Evolutionary conservation across 495 filamentous ascomycete species (phyloP).

Genomic region (Hyaloscypha hepaticicola): DNA sequence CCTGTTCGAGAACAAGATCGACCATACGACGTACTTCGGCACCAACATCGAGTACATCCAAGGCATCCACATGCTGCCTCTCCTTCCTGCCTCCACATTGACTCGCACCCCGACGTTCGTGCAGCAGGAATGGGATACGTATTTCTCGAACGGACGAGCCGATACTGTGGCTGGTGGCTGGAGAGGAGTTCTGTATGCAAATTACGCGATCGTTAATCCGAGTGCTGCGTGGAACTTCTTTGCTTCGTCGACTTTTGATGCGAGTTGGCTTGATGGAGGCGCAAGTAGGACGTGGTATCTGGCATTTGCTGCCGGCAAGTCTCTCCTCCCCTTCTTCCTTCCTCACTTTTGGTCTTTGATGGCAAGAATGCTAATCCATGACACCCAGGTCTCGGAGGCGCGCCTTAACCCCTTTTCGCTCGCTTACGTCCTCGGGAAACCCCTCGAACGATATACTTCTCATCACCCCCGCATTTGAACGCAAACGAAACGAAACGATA

Average conservation of each 20-base stretch:
- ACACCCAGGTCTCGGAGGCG: too few relatives aligned
- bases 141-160: conserved; percentile 64
- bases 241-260: conserved; percentile 59
- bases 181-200: conserved; percentile 82
- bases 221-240: conserved; percentile 73
- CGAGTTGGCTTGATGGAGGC: conserved; percentile 79
- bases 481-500: too few relatives aligned
- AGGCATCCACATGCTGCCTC: conserved; percentile 95
- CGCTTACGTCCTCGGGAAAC: too few relatives aligned
- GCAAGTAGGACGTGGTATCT: conserved; percentile 89
- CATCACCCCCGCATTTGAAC: too few relatives aligned
- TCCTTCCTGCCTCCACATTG: conserved; percentile 68
- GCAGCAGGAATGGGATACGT: conserved; percentile 78
- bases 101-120: conserved; percentile 71
- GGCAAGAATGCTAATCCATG: too few relatives aligned
- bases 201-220: conserved; percentile 78
- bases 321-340: not conserved
- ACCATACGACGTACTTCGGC: conserved; percentile 95
- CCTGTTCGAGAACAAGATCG: conserved; percentile 94
- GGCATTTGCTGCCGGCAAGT: conserved; percentile 57
- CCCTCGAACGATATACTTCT: too few relatives aligned
- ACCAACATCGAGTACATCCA: conserved; percentile 78
- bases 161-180: conserved; percentile 69
- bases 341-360: not conserved
- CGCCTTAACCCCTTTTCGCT: too few relatives aligned